These are phyloP conservation scores for Aureobasidium lini DNA, from an alignment of 2,329 filamentous ascomycete genomes.

Conservation along the genomic window DNA sequence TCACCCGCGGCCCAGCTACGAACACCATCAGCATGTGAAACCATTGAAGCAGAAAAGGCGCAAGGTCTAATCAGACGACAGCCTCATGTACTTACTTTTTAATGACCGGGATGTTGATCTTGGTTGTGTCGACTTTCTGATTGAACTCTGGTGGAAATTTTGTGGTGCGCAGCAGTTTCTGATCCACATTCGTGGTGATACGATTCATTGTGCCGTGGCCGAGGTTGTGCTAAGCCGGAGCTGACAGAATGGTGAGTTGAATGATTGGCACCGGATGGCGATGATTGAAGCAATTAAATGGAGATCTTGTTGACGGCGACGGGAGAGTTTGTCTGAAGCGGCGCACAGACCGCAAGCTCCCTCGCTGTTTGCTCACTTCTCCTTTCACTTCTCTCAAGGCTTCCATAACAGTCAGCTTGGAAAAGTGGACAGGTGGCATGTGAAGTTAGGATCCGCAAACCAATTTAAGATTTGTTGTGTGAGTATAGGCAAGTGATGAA, in stretches of 20 bases:
- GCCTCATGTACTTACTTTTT: slow-evolving; percentile 64
- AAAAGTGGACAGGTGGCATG: too few relatives aligned
- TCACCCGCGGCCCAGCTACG: slow-evolving; percentile 84
- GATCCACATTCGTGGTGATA: slow-evolving; percentile 66
- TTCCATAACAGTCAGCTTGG: too few relatives aligned
- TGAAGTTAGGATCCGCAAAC: too few relatives aligned
- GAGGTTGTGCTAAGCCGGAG: not conserved
- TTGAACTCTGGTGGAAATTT: slow-evolving; percentile 93
- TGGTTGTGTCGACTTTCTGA: slow-evolving; percentile 92
- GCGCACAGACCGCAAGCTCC: too few relatives aligned
- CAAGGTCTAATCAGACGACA: too few relatives aligned
- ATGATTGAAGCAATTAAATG: not conserved
- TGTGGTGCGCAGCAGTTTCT: slow-evolving; percentile 80
- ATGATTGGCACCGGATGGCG: not conserved
- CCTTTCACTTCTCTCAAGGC: too few relatives aligned
- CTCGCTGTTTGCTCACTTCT: too few relatives aligned
- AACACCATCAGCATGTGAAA: not conserved
- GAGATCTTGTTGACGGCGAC: too few relatives aligned
- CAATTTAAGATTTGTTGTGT: too few relatives aligned
- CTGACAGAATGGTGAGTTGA: not conserved
- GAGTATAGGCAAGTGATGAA: too few relatives aligned
- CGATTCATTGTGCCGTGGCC: slow-evolving; percentile 13
- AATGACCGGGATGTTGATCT: slow-evolving; percentile 96
- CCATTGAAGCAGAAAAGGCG: not conserved
- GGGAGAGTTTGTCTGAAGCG: too few relatives aligned